A percentile compares a stretch with the other conserved stretches of the same genome.
phyloP scores from a whole-genome alignment of 2,329 filamentous ascomycete genomes.

The Macrophomina phaseolina region DNA sequence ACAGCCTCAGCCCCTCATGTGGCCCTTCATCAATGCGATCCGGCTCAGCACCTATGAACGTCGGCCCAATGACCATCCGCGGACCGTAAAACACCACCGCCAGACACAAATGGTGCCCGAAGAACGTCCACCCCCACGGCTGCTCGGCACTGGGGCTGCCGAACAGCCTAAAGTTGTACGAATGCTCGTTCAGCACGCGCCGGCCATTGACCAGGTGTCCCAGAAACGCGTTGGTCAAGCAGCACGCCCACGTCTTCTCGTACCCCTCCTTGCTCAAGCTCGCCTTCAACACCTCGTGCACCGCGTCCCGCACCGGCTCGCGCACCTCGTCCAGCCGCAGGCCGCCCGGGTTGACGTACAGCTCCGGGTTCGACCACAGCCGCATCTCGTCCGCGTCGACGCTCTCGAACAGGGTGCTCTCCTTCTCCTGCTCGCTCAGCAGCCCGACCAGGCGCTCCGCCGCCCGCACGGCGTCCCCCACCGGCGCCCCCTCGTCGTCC shows the following conservation, averaged over 20 bases:
- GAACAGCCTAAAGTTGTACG: constrained; percentile 78
- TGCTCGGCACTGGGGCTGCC: constrained; percentile 49
- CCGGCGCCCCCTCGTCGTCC: constrained; percentile 26
- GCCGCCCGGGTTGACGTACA: constrained; percentile 29
- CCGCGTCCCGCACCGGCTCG: constrained; percentile 7
- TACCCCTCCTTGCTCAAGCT: constrained; percentile 74
- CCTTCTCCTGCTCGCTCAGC: constrained; percentile 6
- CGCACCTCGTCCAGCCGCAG: constrained; percentile 26
- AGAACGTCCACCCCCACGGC: constrained; percentile 77
- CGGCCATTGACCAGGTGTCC: constrained; percentile 69
- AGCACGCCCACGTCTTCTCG: constrained; percentile 63
- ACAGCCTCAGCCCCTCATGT: constrained; percentile 67
- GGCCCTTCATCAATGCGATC: constrained; percentile 73
- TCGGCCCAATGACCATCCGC: constrained; percentile 73
- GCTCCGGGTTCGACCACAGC: constrained; percentile 28
- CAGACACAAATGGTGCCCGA: constrained; percentile 79
- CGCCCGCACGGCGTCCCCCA: constrained; percentile 1
- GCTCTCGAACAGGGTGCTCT: neutral
- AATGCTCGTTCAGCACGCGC: constrained; percentile 73
- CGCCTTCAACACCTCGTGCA: constrained; percentile 59
- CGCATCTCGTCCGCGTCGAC: constrained; percentile 26
- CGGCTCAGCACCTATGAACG: constrained; percentile 81
- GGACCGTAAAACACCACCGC: constrained; percentile 69
- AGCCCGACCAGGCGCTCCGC: constrained; percentile 10
- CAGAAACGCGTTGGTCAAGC: constrained; percentile 71